phyloP scores from a whole-genome alignment of 345 rosid species.

The Citropsis articulata region DNA sequence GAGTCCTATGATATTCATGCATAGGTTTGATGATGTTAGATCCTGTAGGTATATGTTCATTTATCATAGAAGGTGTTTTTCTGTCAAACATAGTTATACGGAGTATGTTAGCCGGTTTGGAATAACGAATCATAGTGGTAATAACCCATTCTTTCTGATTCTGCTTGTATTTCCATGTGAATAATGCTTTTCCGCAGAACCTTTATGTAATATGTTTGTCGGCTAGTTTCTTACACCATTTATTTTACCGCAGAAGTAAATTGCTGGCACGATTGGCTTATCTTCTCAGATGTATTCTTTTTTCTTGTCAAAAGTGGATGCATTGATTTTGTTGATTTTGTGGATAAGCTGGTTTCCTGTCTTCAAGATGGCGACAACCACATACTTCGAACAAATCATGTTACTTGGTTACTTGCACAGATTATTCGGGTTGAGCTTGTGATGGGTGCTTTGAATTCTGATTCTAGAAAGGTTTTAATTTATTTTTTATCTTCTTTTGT shows the following conservation, averaged over 20 bases:
- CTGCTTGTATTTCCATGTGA: not conserved
- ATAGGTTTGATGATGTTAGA: not conserved
- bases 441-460: conserved; percentile 68
- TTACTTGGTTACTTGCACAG: conserved; percentile 93
- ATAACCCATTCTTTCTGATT: conserved; percentile 2
- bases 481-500: not conserved
- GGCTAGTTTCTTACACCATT: conserved; percentile 18
- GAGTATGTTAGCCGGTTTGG: not conserved
- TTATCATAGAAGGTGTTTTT: not conserved
- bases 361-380: conserved; percentile 67
- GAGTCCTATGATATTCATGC: not conserved
- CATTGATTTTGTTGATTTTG: conserved; percentile 92
- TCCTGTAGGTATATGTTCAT: not conserved
- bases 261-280: conserved; percentile 99
- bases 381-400: conserved; percentile 94
- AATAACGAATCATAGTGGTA: not conserved
- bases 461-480: conserved; percentile 71
- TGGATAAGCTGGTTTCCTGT: conserved; percentile 82
- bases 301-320: conserved; percentile 91
- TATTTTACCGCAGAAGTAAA: conserved; percentile 64
- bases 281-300: conserved; percentile 88
- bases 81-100: not conserved
- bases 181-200: not conserved
- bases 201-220: conserved; percentile 13
- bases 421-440: conserved; percentile 84